Base-by-base conservation (phyloP, 345 rosid species). In the Excoecaria cochinchinensis region DNA sequence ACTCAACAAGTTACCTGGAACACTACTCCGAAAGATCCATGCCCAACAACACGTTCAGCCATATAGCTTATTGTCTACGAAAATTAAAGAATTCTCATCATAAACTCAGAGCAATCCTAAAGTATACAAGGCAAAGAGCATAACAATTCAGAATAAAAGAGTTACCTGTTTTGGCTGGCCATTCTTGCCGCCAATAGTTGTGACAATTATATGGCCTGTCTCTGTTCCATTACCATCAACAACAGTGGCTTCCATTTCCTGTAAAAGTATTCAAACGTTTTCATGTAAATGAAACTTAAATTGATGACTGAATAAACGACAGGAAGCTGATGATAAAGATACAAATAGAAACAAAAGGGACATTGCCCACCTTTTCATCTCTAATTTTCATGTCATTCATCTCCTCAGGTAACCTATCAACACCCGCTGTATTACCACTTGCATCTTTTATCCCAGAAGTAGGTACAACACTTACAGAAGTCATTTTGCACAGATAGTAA, bases 1-100 rank as follows among this genome's bases (percentile, higher is more conserved):
- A 52, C 13, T 24, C 44, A n/a, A 25, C 50, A 77, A 68, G 68
- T 73, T 50, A 91, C 99, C 97, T 93, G 98, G 78, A 95, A 93
- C 11, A 93, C 99, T 58, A 93, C 87, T 68, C 98, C 99, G 82
- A 95, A 95, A 66, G 99, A 95, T 73, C 99, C 99, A 57, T 90
- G 91, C 62, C 99, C 98, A 60, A 95, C 97, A 24, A 91, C 87
- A 66, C 98, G 93, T 85, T 95, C 99, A 38, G 99, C 99, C 99
- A 95, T 91, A 75, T 93, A 95, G 82, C 97, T 92, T 75, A 90
- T 87, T 38, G 97, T 92, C 97, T 92, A 79, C 73, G 85, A 58
- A 24, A 46, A 77, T 50, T 5, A 21, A 69, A 72, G 46, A 57
- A 47, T 8, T 6, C 36, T 71, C 44, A 80, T 17, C 17, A 62